Evolutionary conservation across 202 grass and related monocot genomes (phyloP).

Genomic region (Digitaria exilis): DNA sequence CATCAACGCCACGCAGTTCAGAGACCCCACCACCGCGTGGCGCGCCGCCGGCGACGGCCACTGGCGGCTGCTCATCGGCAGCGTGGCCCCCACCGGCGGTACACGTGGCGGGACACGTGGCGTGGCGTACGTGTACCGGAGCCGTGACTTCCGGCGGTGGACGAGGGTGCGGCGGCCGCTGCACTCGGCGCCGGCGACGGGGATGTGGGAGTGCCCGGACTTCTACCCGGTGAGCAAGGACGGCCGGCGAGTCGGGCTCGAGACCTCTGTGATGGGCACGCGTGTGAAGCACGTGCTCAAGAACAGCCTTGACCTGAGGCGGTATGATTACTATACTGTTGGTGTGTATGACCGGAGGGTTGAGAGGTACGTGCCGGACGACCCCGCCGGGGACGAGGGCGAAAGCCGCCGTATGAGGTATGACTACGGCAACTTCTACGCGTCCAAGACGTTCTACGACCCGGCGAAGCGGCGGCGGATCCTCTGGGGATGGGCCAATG

Average conservation of each 20-base stretch:
- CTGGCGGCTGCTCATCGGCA: conserved; percentile 57
- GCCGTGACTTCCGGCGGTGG: conserved; percentile 53
- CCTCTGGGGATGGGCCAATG: conserved; percentile 80
- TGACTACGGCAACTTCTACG: conserved; percentile 87
- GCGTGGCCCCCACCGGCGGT: not conserved
- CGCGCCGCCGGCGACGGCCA: not conserved
- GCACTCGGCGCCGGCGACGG: conserved; percentile 55
- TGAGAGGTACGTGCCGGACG: conserved; percentile 59
- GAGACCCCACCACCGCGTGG: conserved; percentile 77
- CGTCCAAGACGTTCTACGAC: conserved; percentile 83
- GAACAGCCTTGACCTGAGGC: conserved; percentile 68
- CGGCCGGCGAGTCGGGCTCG: conserved; percentile 40
- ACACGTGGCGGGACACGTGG: not conserved
- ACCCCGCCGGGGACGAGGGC: conserved; percentile 47
- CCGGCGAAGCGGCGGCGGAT: conserved; percentile 53
- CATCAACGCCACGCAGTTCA: conserved; percentile 63
- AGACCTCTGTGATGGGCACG: conserved; percentile 17
- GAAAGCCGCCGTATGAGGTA: conserved; percentile 52
- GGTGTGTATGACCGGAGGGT: conserved; percentile 45
- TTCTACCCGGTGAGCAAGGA: conserved; percentile 54
- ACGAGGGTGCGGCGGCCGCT: conserved; percentile 43
- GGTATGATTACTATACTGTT: conserved; percentile 81
- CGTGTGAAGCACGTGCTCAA: conserved; percentile 70
- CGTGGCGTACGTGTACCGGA: conserved; percentile 65
- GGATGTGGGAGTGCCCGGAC: conserved; percentile 86